Evolutionary conservation across 805 yeast species (phyloP).

Genomic region (Pichia heedii): DNA sequence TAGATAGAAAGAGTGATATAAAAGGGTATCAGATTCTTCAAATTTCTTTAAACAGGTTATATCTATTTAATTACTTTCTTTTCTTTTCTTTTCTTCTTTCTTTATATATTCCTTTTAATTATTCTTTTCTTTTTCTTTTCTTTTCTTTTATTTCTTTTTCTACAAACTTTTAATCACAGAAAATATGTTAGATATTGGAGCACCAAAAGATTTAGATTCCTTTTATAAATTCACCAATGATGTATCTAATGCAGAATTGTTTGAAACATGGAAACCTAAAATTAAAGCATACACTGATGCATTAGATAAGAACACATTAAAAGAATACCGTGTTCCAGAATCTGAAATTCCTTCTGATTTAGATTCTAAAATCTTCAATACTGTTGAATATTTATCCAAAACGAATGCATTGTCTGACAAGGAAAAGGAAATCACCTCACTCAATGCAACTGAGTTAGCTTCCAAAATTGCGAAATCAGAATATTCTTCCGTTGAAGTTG

Average conservation of each 20-base stretch:
- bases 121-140: not conserved
- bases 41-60: no score
- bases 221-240: constrained; percentile 26
- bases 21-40: not conserved
- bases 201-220: constrained; percentile 22
- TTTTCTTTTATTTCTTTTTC: not conserved
- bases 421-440: constrained; percentile 37
- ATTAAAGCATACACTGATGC: constrained; percentile 33
- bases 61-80: no score
- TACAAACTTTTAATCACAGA: not conserved
- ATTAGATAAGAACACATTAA: constrained; percentile 17
- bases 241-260: constrained; percentile 31
- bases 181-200: constrained; percentile 15
- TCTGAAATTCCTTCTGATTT: constrained; percentile 27
- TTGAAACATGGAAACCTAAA: constrained; percentile 37
- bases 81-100: not conserved
- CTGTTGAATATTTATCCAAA: constrained; percentile 28
- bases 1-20: not conserved
- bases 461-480: constrained; percentile 38
- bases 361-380: constrained; percentile 28
- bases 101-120: no score
- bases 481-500: constrained; percentile 41
- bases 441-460: constrained; percentile 34
- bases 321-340: constrained; percentile 25
- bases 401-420: constrained; percentile 24